Evolutionary conservation across 176 grass and related monocot genomes (phyloP), one percentile per base, ranked within the genome.

Genomic region (Avena insularis): DNA sequence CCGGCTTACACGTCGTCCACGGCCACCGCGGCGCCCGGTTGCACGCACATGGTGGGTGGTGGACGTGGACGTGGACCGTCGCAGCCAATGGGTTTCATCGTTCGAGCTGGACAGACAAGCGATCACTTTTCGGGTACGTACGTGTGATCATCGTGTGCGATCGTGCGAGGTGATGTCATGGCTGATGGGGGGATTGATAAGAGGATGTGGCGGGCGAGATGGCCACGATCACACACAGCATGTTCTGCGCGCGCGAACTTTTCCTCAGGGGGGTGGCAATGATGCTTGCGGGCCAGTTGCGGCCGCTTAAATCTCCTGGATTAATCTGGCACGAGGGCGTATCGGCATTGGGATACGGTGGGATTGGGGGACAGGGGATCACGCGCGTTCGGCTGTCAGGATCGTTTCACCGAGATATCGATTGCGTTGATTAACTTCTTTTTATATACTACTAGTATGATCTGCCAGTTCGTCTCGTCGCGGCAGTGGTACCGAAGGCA

Each of bases 51-150:
- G 66, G 45, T 35, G 33, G 33, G 33, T 35, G 29, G 31, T 17
- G 6, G 16, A 20, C 14, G 29, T 35, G 33, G 33, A 35, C 33
- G 20, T 17, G 12, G 49, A 15, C 51, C 12, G 51, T 3, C 12
- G 10, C 1, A 63, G 3, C 60, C 60, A 64, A 75, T 48, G 2
- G 0, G 68, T 23, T 33, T 5, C 1, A 40, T 49, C 8, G n/a
- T 19, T 82, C 9, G 49, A 82, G 65, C 35, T 50, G 64, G 33
- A 35, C 31, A 31, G 87, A 84, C 80, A 83, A 83, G 19, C 21
- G 60, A 83, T 9, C 80, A 25, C 80, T 88, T 83, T 88, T 70
- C 59, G 49, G 71, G 86, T 47, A 21, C 68, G 2, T n/a, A n/a
- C 33, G 33, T 35, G 33, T 35, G 33, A 35, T 35, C 33, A 35